Conservation (phyloP, 495 filamentous ascomycete genomes). For the Neurospora sp. region DNA sequence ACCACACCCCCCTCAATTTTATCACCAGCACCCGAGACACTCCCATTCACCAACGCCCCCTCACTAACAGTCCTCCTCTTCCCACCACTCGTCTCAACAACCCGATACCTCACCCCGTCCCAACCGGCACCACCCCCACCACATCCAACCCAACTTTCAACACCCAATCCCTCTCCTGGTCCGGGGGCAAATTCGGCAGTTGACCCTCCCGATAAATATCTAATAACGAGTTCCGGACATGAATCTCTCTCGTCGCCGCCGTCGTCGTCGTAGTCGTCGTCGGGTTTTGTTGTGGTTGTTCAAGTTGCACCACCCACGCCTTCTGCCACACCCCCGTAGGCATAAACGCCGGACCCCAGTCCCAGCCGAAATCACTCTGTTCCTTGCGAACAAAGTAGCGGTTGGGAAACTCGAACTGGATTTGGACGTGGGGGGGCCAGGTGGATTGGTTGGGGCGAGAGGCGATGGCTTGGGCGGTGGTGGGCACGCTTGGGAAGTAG, state of each 20-base stretch:
- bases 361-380: conserved; percentile 64
- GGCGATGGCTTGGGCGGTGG: conserved; percentile 34
- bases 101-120: conserved; percentile 41
- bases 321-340: conserved; percentile 59
- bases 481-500: conserved; percentile 28
- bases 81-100: conserved; percentile 33
- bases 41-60: conserved; percentile 30
- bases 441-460: conserved; percentile 42
- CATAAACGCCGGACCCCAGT: conserved; percentile 59
- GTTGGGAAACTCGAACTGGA: conserved; percentile 43
- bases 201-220: conserved; percentile 54
- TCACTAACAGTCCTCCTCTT: conserved; percentile 36
- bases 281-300: conserved; percentile 13
- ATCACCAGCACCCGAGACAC: conserved; percentile 34
- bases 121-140: conserved; percentile 40
- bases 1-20: conserved; percentile 42
- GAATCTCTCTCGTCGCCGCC: conserved; percentile 12
- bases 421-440: conserved; percentile 40
- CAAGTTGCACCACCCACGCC: conserved; percentile 50
- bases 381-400: conserved; percentile 58
- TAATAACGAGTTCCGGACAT: conserved; percentile 48
- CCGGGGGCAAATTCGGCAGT: conserved; percentile 48
- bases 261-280: no score
- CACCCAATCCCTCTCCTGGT: conserved; percentile 54
- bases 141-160: conserved; percentile 61